Evolutionary conservation across 805 yeast species (phyloP).

Genomic region (Kodamaea jinghongensis): DNA sequence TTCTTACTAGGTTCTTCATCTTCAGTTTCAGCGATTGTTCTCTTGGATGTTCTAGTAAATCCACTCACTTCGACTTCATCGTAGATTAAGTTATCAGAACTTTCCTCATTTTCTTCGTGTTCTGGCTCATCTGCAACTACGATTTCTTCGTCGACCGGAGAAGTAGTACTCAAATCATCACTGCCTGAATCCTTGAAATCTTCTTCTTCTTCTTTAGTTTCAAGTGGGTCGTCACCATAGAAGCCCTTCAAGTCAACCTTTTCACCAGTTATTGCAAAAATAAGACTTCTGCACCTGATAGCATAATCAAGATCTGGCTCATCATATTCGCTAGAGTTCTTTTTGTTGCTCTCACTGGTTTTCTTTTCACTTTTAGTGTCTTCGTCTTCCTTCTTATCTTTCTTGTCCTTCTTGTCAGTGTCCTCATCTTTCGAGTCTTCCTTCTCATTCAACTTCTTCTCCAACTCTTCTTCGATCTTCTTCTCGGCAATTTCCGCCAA

Average conservation of each 20-base stretch:
- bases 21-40: slow-evolving; percentile 12
- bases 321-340: slow-evolving; percentile 14
- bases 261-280: slow-evolving; percentile 35
- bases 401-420: slow-evolving; percentile 16
- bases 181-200: too few relatives aligned
- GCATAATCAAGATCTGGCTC: slow-evolving; percentile 39
- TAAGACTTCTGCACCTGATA: slow-evolving; percentile 36
- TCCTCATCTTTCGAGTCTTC: slow-evolving; percentile 17
- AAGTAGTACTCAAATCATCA: too few relatives aligned
- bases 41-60: slow-evolving; percentile 1
- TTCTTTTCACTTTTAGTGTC: slow-evolving; percentile 16
- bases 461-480: slow-evolving; percentile 35
- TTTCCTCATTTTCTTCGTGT: slow-evolving; percentile 8
- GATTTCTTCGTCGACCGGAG: slow-evolving; percentile 1
- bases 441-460: slow-evolving; percentile 23
- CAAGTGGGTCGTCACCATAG: slow-evolving; percentile 8
- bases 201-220: not conserved
- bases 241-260: slow-evolving; percentile 30
- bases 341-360: slow-evolving; percentile 12
- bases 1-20: slow-evolving; percentile 1
- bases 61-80: slow-evolving; percentile 6
- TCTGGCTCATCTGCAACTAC: not conserved
- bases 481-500: slow-evolving; percentile 41
- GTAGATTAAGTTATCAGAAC: slow-evolving; percentile 1
- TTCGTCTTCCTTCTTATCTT: slow-evolving; percentile 13